Evolutionary conservation across 2,329 filamentous ascomycete species (phyloP).

Genomic region (Xenoacremonium recifei): DNA sequence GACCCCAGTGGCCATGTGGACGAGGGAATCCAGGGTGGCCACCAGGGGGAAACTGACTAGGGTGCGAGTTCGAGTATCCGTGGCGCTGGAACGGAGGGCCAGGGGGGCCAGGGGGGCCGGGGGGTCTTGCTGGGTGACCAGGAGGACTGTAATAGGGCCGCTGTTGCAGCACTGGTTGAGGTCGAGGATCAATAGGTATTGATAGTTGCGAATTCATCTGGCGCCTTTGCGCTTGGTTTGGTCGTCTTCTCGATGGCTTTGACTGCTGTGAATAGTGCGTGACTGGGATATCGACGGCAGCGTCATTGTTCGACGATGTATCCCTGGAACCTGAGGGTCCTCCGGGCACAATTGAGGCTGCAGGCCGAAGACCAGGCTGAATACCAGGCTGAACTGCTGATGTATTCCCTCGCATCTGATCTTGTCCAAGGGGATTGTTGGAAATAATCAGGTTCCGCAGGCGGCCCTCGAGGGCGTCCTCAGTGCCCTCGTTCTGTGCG

Average conservation of each 20-base stretch:
- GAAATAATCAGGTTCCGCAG: slow-evolving; percentile 60
- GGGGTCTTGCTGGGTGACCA: slow-evolving; percentile 24
- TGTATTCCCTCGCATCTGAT: too few relatives aligned
- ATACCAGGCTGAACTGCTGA: not conserved
- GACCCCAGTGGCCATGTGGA: slow-evolving; percentile 18
- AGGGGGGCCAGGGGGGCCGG: slow-evolving; percentile 15
- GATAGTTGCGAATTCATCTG: slow-evolving; percentile 61
- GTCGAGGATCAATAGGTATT: slow-evolving; percentile 53
- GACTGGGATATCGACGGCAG: slow-evolving; percentile 1
- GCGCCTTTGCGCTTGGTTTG: slow-evolving; percentile 62
- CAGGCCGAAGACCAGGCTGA: slow-evolving; percentile 15
- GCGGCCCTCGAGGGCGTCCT: slow-evolving; percentile 49
- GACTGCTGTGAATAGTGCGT: slow-evolving; percentile 14
- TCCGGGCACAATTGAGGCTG: not conserved
- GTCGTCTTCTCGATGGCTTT: slow-evolving; percentile 46
- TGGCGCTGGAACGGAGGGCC: slow-evolving; percentile 21
- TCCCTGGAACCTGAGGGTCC: not conserved
- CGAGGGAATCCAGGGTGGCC: slow-evolving; percentile 15
- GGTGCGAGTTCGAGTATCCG: slow-evolving; percentile 18
- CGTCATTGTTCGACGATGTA: not conserved
- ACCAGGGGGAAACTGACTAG: slow-evolving; percentile 13
- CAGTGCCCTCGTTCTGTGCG: slow-evolving; percentile 3
- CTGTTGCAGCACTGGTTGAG: slow-evolving; percentile 28
- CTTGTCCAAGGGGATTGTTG: slow-evolving; percentile 36
- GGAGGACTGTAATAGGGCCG: slow-evolving; percentile 29